Conservation (phyloP, 305 asterid species). For the Solanum aculeatissimum region DNA sequence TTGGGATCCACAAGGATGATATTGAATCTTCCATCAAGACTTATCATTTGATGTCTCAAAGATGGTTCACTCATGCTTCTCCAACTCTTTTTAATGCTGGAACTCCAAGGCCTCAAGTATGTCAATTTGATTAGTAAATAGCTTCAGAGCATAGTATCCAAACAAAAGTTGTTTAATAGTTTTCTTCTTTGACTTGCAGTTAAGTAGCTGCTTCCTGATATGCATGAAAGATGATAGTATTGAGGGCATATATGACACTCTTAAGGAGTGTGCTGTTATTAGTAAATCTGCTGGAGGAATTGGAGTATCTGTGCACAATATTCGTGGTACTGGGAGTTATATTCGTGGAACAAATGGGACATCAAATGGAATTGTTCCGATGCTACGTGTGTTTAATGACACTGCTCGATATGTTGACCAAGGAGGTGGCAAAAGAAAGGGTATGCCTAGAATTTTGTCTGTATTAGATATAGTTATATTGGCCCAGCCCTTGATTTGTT, state of each 20-base stretch:
- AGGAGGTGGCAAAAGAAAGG: slow-evolving; percentile 99
- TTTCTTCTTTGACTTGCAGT: slow-evolving; percentile 24
- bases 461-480: not conserved
- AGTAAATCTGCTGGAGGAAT: slow-evolving; percentile 99
- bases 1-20: slow-evolving; percentile 85
- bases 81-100: slow-evolving; percentile 97
- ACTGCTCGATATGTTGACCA: slow-evolving; percentile 96
- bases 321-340: slow-evolving; percentile 92
- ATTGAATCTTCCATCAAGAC: slow-evolving; percentile 69
- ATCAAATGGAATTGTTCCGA: slow-evolving; percentile 95
- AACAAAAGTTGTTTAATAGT: not conserved
- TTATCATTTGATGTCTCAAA: slow-evolving; percentile 82
- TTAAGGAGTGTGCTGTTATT: slow-evolving; percentile 95
- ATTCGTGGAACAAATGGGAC: slow-evolving; percentile 96
- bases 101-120: slow-evolving; percentile 90
- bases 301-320: slow-evolving; percentile 85
- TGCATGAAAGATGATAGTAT: slow-evolving; percentile 99
- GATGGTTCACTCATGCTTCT: slow-evolving; percentile 99
- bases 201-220: slow-evolving; percentile 90
- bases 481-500: not conserved
- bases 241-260: slow-evolving; percentile 90
- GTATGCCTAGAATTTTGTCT: slow-evolving; percentile 11
- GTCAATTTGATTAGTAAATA: not conserved
- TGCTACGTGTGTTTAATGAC: slow-evolving; percentile 93
- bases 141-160: not conserved